Evolutionary conservation across 176 grass and related monocot species (phyloP), one percentile per base, ranked within the genome.

Genomic region (Musa schizocarpa): DNA sequence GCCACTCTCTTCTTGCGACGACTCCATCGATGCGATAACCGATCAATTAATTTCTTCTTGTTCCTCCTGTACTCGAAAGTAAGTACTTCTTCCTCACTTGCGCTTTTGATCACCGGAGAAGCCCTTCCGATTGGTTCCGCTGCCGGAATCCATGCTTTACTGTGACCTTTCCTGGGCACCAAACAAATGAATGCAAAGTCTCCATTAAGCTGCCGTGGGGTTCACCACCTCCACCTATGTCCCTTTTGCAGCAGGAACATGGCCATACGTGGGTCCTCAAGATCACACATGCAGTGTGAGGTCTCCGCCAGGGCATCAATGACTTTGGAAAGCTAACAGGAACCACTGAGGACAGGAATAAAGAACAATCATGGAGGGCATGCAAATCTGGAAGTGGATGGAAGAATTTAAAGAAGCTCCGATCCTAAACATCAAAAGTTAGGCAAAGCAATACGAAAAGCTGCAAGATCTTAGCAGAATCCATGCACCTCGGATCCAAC

Each of bases 271-370:
- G 25, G 65, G 65, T 27, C 65, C 65, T 12, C 21, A 14, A 34
- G 12, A 68, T 43, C 26, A 68, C 65, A 12, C 14, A 16, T 34
- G 13, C 7, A 68, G 25, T 70, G 16, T 70, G 68, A 70, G 50
- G 68, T 70, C 68, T 70, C 43, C 43, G 19, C 67, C 67, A 70
- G 21, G 68, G 9, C 68, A 70, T 69, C 67, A 50, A 50, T 69
- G 67, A 50, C 67, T 50, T 50, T 20, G 63, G 22, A 26, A 65
- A 26, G 63, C 9, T 11, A 65, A 65, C 63, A 65, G 2, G 63
- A 65, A 13, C 63, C 63, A 26, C 21, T 13, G 23, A 13, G 21
- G 63, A 65, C 63, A 27, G 13, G 63, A 65, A 65, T 13, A 26
- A 26, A 26, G 4, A 43, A 43, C 34, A 65, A 26, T 65, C 21